Evolutionary conservation across 2,329 filamentous ascomycete species (phyloP).

Genomic region (Alternaria ventricosa): DNA sequence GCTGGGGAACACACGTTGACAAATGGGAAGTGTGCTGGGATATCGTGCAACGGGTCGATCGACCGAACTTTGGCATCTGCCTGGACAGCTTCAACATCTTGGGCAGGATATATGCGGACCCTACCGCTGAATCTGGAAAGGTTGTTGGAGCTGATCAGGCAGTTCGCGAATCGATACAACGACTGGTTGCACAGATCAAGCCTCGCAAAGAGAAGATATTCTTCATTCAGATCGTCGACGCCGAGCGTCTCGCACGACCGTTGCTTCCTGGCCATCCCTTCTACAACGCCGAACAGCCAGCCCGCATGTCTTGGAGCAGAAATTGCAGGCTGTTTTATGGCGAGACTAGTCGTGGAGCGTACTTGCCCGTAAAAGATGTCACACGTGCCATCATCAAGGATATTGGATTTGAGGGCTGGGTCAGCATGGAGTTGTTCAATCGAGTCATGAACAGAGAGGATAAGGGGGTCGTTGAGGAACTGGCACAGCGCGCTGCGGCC

Average conservation of each 20-base stretch:
- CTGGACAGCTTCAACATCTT: constrained; percentile 82
- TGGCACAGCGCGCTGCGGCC: constrained; percentile 59
- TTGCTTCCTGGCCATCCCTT: constrained; percentile 64
- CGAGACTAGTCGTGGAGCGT: constrained; percentile 66
- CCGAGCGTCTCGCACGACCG: constrained; percentile 66
- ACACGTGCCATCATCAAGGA: constrained; percentile 67
- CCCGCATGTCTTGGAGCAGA: constrained; percentile 78
- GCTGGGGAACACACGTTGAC: constrained; percentile 73
- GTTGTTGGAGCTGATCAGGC: constrained; percentile 62
- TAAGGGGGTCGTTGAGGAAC: constrained; percentile 60
- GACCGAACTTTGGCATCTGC: constrained; percentile 76
- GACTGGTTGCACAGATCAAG: constrained; percentile 59
- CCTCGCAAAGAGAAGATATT: constrained; percentile 70
- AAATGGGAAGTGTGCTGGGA: constrained; percentile 77
- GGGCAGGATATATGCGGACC: constrained; percentile 74
- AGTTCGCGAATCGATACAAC: constrained; percentile 61
- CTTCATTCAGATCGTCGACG: constrained; percentile 79
- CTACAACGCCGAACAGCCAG: constrained; percentile 63
- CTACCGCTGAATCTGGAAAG: constrained; percentile 60
- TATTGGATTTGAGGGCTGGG: constrained; percentile 71
- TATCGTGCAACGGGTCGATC: constrained; percentile 68
- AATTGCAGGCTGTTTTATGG: constrained; percentile 76
- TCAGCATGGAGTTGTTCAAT: constrained; percentile 75
- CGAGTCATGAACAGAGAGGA: constrained; percentile 62
- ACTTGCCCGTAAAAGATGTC: constrained; percentile 70